phyloP scores from a whole-genome alignment of 2,329 filamentous ascomycete species.

The Cladosporium oxysporum region DNA sequence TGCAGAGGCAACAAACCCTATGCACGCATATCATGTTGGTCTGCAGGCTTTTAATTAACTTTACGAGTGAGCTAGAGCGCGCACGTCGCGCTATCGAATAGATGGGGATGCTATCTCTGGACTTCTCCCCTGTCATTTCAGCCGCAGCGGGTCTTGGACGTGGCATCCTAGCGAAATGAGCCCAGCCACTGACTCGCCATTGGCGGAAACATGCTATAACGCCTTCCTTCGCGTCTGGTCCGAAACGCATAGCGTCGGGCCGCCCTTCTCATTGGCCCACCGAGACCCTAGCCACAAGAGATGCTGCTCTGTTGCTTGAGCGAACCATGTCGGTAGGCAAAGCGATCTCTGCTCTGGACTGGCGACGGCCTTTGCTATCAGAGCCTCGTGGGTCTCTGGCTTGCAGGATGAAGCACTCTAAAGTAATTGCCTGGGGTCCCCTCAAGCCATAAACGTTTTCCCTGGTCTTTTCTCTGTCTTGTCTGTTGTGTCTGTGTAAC shows the following conservation, averaged over 20 bases:
- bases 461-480: not conserved
- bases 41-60: not conserved
- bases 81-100: not conserved
- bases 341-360: not conserved
- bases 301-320: conserved; percentile 1
- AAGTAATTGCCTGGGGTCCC: conserved; percentile 12
- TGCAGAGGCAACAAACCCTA: not conserved
- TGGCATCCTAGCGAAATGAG: conserved; percentile 6
- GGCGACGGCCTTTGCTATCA: not conserved
- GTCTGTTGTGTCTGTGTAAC: not conserved
- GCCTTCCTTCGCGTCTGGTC: conserved; percentile 5
- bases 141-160: not conserved
- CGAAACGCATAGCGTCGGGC: conserved; percentile 6
- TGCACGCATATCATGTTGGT: not conserved
- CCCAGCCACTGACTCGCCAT: not conserved
- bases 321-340: not conserved
- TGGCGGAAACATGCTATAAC: conserved; percentile 7
- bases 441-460: not conserved
- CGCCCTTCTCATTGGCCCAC: not conserved
- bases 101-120: not conserved
- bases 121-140: not conserved
- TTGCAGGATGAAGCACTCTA: conserved; percentile 5
- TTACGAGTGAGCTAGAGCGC: not conserved
- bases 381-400: conserved; percentile 7
- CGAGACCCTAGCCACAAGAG: not conserved